Evolutionary conservation across 768 basidiomycete genomes (phyloP), one percentile per base, ranked within the genome.

Genomic region (Clavulina sp.): DNA sequence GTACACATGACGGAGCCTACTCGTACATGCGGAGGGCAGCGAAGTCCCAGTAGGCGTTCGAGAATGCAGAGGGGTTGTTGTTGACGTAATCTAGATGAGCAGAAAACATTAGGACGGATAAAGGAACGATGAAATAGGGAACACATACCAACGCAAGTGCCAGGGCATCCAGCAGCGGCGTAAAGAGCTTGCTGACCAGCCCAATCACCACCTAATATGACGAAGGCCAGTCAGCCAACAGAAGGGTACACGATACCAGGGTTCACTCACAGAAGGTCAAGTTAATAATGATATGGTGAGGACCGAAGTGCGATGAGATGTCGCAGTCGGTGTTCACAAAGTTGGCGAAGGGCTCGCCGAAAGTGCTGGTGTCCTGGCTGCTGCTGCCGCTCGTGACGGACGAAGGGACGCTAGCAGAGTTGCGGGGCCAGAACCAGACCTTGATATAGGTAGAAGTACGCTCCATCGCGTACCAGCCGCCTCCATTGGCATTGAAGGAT

Each of bases 11-110:
- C 18, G 18, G 16, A 28, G 18, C 7, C 24, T 21, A 51, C 29
- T 24, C 52, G 60, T 80, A 84, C 16, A 81, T 68, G 30, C 70
- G 68, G 32, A 84, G 62, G 18, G 72, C 70, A 57, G 75, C 74
- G 62, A 85, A 69, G 55, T 75, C 76, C 80, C 80, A 85, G 62
- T 78, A 84, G 1, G 82, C 78, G 18, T 80, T 68, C 7, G 54
- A 34, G 63, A 84, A 84, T 9, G 69, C 70, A 3, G 59, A 53
- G 0, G 83, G 81, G 57, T 77, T 71, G 54, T 74, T 71, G 60
- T 75, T 62, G 30, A 83, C 81, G 56, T 70, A 64, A 30, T n/a
- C n/a, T n/a, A n/a, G n/a, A n/a, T 59, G 55, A n/a, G 33, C 59
- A 13, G 56, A 56, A 32, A 54, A 57, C n/a, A n/a, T n/a, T n/a